Base-by-base conservation (phyloP, 176 grass and related monocot genomes). In the Zea luxurians region DNA sequence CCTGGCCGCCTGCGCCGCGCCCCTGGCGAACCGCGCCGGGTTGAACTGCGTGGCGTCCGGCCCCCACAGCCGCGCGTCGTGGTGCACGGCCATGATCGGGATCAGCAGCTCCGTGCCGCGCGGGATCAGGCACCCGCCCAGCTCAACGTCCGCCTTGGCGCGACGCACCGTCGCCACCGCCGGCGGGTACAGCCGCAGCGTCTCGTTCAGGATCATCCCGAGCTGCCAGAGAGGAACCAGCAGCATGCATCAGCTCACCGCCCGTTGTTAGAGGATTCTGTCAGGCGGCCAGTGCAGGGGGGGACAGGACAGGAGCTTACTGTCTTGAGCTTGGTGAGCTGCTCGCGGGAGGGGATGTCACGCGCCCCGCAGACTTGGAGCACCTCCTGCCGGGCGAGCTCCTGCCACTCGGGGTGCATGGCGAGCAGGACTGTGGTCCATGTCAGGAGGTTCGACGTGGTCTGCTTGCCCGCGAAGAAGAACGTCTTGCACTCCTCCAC, bases 391-490 rank as follows among this genome's bases (percentile, higher is more conserved):
- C 96, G 74, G 66, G 92, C 90, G 67, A 84, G 91, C 48, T 99
- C 88, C 75, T 99, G 96, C 96, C 96, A 99, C 66, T 92, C 92
- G 4, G 96, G 96, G 68, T 99, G 92, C 96, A 99, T 92, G 72
- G 92, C 90, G 40, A 99, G 91, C 61, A 99, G 48, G 37, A 99
- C 96, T 3, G 92, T 93, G 60, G 83, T 83, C 96, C 96, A 99
- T 8, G 96, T 99, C 86, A 99, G 83, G 9, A 99, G 92, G 76
- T 99, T 99, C 8, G 96, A 95, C 34, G 96, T 99, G 0, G 96
- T 99, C 70, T 99, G 96, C 88, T 97, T 97, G 42, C 93, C 93
- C 46, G 93, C 93, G 85, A 97, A 97, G 93, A 97, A 97, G 77
- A 97, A 97, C 0, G 93, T 97, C 85, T 97, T 97, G 90, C 93